These are phyloP conservation scores for Linaria vulgaris DNA, from an alignment of 257 asterid species.

Conservation along the genomic window DNA sequence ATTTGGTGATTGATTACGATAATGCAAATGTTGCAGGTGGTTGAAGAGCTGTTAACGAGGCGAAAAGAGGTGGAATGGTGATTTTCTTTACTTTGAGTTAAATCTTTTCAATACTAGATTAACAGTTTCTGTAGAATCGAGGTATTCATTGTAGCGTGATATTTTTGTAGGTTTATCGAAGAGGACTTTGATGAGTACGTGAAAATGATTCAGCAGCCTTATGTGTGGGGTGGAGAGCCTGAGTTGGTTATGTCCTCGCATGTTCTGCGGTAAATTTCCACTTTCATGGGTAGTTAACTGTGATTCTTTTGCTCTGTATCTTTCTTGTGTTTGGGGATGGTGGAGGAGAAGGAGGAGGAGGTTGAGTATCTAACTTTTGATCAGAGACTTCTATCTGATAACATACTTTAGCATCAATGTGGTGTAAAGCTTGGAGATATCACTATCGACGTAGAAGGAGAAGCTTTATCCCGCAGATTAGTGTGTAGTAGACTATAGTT, in stretches of 20 bases:
- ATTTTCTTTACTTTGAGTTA: neutral
- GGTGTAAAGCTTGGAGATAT: too few relatives aligned
- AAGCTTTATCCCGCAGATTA: too few relatives aligned
- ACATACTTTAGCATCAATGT: too few relatives aligned
- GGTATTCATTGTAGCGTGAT: neutral
- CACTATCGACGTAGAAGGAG: too few relatives aligned
- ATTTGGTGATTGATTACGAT: neutral
- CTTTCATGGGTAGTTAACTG: neutral
- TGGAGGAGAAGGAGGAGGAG: too few relatives aligned
- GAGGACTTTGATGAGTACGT: constrained; percentile 82
- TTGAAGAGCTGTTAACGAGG: constrained; percentile 75
- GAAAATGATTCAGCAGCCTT: constrained; percentile 63
- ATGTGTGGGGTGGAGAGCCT: constrained; percentile 94
- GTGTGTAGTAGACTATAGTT: too few relatives aligned
- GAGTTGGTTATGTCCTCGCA: constrained; percentile 86
- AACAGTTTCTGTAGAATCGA: neutral
- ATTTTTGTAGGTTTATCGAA: constrained; percentile 55
- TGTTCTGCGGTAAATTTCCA: constrained; percentile 63
- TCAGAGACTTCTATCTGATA: too few relatives aligned
- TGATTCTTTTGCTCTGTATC: neutral
- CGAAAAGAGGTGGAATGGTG: constrained; percentile 83
- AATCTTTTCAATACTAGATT: neutral
- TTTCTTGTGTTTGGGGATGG: neutral
- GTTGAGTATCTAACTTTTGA: too few relatives aligned
- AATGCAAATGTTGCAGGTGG: constrained; percentile 52